These are phyloP conservation scores for Hypoxylon sp. DNA, from an alignment of 2,329 filamentous ascomycete genomes.

Conservation along the genomic window DNA sequence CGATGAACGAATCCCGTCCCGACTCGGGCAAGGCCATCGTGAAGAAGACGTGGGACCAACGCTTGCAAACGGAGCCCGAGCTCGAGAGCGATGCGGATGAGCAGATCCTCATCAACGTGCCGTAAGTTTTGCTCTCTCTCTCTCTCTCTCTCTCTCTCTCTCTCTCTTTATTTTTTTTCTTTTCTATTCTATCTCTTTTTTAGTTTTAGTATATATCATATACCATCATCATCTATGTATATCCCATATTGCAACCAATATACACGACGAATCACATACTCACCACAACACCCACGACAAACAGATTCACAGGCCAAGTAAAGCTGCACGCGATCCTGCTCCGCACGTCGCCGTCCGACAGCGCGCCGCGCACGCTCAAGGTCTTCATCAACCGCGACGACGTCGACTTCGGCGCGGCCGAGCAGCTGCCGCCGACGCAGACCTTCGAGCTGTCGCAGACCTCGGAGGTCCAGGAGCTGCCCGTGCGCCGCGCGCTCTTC, in stretches of 20 bases:
- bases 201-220: not conserved
- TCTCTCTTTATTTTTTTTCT: too few species aligned
- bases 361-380: constrained; percentile 83
- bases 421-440: constrained; percentile 74
- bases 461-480: constrained; percentile 83
- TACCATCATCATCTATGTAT: not conserved
- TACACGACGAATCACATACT: not conserved
- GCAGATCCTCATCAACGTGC: constrained; percentile 90
- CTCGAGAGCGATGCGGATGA: constrained; percentile 88
- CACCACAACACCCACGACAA: not conserved
- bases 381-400: constrained; percentile 88
- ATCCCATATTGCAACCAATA: not conserved
- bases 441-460: constrained; percentile 77
- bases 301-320: constrained; percentile 91
- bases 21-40: constrained; percentile 78
- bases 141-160: too few species aligned
- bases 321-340: constrained; percentile 91
- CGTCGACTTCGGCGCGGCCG: constrained; percentile 82
- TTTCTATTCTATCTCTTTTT: not conserved
- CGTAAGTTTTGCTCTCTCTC: constrained; percentile 64
- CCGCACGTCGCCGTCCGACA: constrained; percentile 75
- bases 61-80: constrained; percentile 75
- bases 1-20: constrained; percentile 79
- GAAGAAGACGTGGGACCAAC: constrained; percentile 90
- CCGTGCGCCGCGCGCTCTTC: constrained; percentile 88